Base-by-base conservation (phyloP, 176 grass and related monocot genomes). In the Zea luxurians region DNA sequence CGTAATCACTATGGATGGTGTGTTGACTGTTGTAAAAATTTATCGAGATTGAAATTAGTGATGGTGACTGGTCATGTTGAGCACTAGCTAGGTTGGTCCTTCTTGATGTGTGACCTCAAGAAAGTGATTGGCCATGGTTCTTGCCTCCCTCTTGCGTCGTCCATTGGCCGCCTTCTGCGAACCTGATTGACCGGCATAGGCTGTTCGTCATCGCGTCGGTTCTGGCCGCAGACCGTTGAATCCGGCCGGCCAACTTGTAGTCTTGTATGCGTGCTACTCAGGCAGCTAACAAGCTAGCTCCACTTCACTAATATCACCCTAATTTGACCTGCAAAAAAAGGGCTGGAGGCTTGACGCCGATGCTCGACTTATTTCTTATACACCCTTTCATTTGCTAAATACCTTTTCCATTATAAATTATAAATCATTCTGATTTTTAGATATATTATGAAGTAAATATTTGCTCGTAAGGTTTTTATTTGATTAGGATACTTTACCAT, bases 221-320 rank as follows among this genome's bases (percentile, higher is more conserved):
- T 84, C 21, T 70, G 64, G 34, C 41, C 17, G 44, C 64, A 37
- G 44, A 78, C 74, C 18, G 66, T 78, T 71, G 74, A 78, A 37
- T 37, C 4, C 7, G 16, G n/a, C 4, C 7, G 16, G n/a, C n/a
- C 66, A 42, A 15, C 66, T 13, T 35, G n/a, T n/a, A n/a, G n/a
- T n/a, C n/a, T n/a, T n/a, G 10, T 20, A 6, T 67, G 44, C 10
- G 4, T 13, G 20, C 18, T 70, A 21, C 20, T 8, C 68, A 34
- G 45, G 44, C 11, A 35, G 12, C 52, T 5, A 42, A n/a, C 52
- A 6, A 55, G 16, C 50, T 17, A 52, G 48, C 48, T 50, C 4
- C 48, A 8, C 48, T 3, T 15, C 48, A 50, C 4, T 50, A 55
- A 57, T n/a, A 57, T 8, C 16, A 6, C 54, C n/a, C n/a, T 9